phyloP scores from a whole-genome alignment of 805 yeast species.

The Monosporozyma siamensis region DNA sequence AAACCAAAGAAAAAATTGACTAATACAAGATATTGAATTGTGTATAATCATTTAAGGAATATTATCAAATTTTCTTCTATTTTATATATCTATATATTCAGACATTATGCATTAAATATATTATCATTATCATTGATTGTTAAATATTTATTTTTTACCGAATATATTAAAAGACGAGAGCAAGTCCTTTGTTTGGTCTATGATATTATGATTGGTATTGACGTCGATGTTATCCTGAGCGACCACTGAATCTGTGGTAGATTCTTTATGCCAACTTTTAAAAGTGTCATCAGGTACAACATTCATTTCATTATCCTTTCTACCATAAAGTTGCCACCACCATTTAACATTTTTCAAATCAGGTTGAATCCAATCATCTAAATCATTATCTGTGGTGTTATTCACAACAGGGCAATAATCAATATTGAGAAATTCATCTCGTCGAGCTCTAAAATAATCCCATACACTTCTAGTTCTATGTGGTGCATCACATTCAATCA shows the following conservation, averaged over 20 bases:
- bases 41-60: background rate
- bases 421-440: conserved; percentile 55
- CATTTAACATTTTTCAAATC: conserved; percentile 44
- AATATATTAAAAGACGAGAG: conserved; percentile 6
- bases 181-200: conserved; percentile 6
- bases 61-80: background rate
- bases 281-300: background rate
- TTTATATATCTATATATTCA: background rate
- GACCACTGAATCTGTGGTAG: too few species aligned
- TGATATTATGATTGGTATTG: background rate
- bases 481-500: conserved; percentile 34
- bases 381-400: conserved; percentile 5
- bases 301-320: conserved; percentile 61
- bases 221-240: too few species aligned
- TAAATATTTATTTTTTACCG: conserved; percentile 1
- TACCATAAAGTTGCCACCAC: conserved; percentile 85
- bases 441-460: conserved; percentile 83
- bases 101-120: background rate
- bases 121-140: background rate
- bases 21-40: conserved; percentile 3
- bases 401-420: conserved; percentile 26
- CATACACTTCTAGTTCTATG: conserved; percentile 68
- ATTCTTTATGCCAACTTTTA: too few species aligned
- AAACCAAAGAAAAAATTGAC: conserved; percentile 7
- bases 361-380: conserved; percentile 44